Base-by-base conservation (phyloP, 2,329 filamentous ascomycete species). In the Neofusicoccum ribis region DNA sequence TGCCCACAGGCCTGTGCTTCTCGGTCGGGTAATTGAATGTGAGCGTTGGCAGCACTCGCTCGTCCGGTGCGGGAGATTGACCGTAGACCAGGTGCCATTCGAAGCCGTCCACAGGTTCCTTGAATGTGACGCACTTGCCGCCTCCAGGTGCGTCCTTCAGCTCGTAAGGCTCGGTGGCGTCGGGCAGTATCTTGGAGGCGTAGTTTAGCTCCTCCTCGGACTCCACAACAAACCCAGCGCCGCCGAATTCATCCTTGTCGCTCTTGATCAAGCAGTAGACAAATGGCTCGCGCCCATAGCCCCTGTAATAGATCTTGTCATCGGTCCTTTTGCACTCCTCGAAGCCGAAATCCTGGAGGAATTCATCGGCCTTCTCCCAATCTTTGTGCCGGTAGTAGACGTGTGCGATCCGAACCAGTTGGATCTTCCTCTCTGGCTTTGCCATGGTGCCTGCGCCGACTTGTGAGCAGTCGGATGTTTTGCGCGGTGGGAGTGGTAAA, bases 271-370 rank as follows among this genome's bases (percentile, higher is more conserved):
- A 58, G 84, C 79, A 84, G 31, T 87, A 77, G 3, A 86, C 74
- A 70, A 84, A 87, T 1, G 85, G 84, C 68, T 87, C 85, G 4
- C 74, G 75, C n/a, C 86, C 85, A 70, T 86, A 87, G 23, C 86
- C 86, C 27, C 84, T 80, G 70, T 83, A 87, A 74, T 83, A 88
- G 34, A 85, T 83, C 64, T 77, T 80, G 62, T 65, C 43, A 47
- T 49, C 17, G 9, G 54, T 60, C 63, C 65, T n/a, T 17, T 52
- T 23, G 63, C 63, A 31, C 61, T 66, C 44, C 44, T 65, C 51
- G 41, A 70, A 63, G 8, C 69, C 68, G 43, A 70, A 70, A 56
- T 70, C 69, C 6, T 65, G 44, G 5, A 67, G 47, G 36, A 70
- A 69, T n/a, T 67, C 31, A 34, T 65, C 47, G 9, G 69, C 69